phyloP scores from a whole-genome alignment of 768 basidiomycete genomes.

The Daedalea quercina region DNA sequence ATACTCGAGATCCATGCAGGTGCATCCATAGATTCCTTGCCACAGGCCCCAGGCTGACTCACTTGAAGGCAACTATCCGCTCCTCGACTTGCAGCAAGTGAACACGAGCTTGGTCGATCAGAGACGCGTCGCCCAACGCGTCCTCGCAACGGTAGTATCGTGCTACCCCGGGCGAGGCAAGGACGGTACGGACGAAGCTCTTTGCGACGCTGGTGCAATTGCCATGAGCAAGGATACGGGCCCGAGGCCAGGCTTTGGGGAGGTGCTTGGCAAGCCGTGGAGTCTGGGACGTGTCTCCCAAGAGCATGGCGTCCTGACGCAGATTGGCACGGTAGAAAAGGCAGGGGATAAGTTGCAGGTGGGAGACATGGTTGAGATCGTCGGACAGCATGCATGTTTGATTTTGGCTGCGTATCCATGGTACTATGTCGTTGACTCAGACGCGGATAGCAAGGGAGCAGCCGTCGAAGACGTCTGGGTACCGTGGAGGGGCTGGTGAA shows the following conservation, averaged over 20 bases:
- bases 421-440: constrained; percentile 78
- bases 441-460: constrained; percentile 37
- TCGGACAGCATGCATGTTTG: constrained; percentile 84
- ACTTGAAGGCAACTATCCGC: constrained; percentile 63
- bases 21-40: constrained; percentile 20
- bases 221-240: constrained; percentile 88
- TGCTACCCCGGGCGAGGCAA: constrained; percentile 65
- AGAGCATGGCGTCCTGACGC: constrained; percentile 71
- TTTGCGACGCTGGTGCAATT: constrained; percentile 79
- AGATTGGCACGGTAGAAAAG: constrained; percentile 12
- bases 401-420: constrained; percentile 75
- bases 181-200: constrained; percentile 60
- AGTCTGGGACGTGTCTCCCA: constrained; percentile 59
- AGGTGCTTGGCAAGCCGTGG: constrained; percentile 64
- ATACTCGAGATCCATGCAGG: constrained; percentile 61
- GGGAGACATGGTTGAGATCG: constrained; percentile 61
- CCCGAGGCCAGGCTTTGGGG: constrained; percentile 63
- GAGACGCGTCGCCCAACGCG: constrained; percentile 54
- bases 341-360: constrained; percentile 31
- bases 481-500: constrained; percentile 85
- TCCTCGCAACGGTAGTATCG: constrained; percentile 72
- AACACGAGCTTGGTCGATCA: constrained; percentile 60
- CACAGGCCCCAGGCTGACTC: background rate
- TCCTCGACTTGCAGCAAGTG: constrained; percentile 80
- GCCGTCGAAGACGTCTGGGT: constrained; percentile 78